phyloP scores from a whole-genome alignment of 2,329 filamentous ascomycete species.

The Ophiobolus disseminans region DNA sequence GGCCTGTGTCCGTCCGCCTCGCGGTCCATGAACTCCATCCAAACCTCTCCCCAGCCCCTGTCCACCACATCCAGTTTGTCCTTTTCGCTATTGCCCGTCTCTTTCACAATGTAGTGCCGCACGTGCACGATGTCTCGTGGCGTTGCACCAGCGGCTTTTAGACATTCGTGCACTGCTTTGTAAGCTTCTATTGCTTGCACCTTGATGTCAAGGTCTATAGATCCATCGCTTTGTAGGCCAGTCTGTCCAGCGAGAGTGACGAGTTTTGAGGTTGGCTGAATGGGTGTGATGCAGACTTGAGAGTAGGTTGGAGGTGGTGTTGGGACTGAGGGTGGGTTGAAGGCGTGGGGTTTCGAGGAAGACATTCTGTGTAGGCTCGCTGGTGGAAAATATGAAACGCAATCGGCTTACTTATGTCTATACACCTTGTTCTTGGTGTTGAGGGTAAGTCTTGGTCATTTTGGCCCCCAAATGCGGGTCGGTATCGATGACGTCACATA shows the following conservation, averaged over 20 bases:
- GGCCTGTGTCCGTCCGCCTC: constrained; percentile 43
- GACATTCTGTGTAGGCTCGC: no score
- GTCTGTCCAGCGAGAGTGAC: constrained; percentile 45
- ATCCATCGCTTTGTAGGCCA: constrained; percentile 22
- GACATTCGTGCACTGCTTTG: constrained; percentile 29
- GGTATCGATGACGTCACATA: not conserved
- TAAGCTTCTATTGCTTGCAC: constrained; percentile 42
- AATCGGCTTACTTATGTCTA: no score
- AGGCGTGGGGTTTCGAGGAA: constrained; percentile 33
- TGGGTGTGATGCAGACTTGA: constrained; percentile 41
- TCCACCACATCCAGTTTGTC: constrained; percentile 33
- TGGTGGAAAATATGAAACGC: no score
- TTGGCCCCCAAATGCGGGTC: no score
- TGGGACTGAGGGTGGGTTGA: constrained; percentile 37
- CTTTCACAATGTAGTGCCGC: constrained; percentile 47
- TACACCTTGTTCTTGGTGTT: no score
- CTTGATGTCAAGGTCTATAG: constrained; percentile 23
- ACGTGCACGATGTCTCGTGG: constrained; percentile 46
- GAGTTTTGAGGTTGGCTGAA: constrained; percentile 36
- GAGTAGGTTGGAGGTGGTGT: constrained; percentile 38
- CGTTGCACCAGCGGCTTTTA: constrained; percentile 40
- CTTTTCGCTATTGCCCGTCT: constrained; percentile 34
- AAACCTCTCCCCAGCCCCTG: constrained; percentile 41
- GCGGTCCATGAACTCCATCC: constrained; percentile 47
- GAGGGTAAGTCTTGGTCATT: no score